phyloP scores from a whole-genome alignment of 768 basidiomycete species.

The Pholiota molesta region DNA sequence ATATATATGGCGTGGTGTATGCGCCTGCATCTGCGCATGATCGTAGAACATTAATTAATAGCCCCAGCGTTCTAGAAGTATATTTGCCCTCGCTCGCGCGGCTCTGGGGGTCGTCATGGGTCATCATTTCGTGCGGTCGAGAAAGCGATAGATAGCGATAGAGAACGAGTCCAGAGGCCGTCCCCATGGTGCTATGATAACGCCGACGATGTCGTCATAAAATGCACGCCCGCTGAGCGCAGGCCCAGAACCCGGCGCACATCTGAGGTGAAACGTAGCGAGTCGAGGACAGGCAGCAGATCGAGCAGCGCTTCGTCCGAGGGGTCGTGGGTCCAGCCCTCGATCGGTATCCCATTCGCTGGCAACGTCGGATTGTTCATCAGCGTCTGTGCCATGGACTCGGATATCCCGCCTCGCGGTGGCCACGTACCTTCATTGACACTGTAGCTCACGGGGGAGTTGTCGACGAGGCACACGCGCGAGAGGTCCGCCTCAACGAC shows the following conservation, averaged over 20 bases:
- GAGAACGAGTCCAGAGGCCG: not conserved
- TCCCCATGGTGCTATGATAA: constrained; percentile 6
- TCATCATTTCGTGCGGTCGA: constrained; percentile 3
- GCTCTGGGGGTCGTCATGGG: not conserved
- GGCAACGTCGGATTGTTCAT: constrained; percentile 2
- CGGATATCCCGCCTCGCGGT: not conserved
- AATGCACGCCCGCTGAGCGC: constrained; percentile 44
- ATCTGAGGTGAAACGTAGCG: constrained; percentile 93
- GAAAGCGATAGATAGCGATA: constrained; percentile 9
- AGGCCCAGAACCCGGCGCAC: constrained; percentile 89
- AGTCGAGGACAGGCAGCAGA: constrained; percentile 93
- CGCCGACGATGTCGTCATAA: constrained; percentile 9
- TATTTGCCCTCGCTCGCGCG: not conserved
- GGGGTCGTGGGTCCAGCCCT: constrained; percentile 99
- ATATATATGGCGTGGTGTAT: not conserved
- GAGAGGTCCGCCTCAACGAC: constrained; percentile 88
- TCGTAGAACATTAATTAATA: not conserved
- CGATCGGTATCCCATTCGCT: constrained; percentile 99
- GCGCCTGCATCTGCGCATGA: not conserved
- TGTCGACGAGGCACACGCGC: constrained; percentile 94
- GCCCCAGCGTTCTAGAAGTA: constrained; percentile 1
- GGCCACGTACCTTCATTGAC: constrained; percentile 81
- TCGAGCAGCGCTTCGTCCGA: constrained; percentile 96
- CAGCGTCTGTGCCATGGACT: not conserved
- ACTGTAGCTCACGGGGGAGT: constrained; percentile 91